Evolutionary conservation across 768 basidiomycete species (phyloP).

Genomic region (Boletales sp.): DNA sequence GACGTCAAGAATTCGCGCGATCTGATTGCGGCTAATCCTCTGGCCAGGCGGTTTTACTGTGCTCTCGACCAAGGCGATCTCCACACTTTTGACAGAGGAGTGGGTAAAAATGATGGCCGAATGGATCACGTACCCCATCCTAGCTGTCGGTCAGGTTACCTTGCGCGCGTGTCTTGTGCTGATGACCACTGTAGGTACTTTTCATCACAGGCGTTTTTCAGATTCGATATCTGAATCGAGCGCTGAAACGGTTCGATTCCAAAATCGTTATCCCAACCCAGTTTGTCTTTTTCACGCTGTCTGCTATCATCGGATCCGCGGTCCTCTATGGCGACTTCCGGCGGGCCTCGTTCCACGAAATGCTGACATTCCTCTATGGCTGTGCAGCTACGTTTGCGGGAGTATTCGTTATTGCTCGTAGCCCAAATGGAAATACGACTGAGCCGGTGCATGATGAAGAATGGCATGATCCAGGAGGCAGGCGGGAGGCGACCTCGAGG

Average conservation of each 20-base stretch:
- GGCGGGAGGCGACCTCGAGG: constrained; percentile 27
- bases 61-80: constrained; percentile 87
- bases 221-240: constrained; percentile 79
- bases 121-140: constrained; percentile 80
- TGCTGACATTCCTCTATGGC: constrained; percentile 83
- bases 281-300: constrained; percentile 92
- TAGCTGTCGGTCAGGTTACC: constrained; percentile 48
- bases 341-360: constrained; percentile 73
- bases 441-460: constrained; percentile 30
- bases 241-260: constrained; percentile 89
- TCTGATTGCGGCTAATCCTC: neutral
- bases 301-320: constrained; percentile 88
- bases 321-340: constrained; percentile 94
- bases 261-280: constrained; percentile 95
- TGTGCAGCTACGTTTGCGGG: constrained; percentile 87
- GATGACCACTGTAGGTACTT: constrained; percentile 49
- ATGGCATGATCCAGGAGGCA: constrained; percentile 30
- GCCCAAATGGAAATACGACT: constrained; percentile 33
- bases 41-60: constrained; percentile 87
- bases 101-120: constrained; percentile 74
- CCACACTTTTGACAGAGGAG: constrained; percentile 75
- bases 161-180: constrained; percentile 1
- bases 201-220: constrained; percentile 75
- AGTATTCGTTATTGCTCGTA: constrained; percentile 83
- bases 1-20: constrained; percentile 7